Base-by-base conservation (phyloP, 2,329 filamentous ascomycete species). In the Nemania sp. region DNA sequence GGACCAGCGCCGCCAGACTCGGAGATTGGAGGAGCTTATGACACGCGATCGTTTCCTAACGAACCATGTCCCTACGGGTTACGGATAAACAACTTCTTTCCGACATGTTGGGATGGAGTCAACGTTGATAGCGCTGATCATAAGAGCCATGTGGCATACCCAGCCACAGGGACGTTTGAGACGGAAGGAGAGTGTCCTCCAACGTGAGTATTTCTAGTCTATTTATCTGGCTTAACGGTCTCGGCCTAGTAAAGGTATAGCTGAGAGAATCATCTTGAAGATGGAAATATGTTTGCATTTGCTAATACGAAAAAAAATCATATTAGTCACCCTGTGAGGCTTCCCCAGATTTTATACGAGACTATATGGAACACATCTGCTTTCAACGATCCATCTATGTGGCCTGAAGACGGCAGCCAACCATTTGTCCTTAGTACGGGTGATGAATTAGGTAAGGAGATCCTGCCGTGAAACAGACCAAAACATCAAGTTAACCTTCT, bases 1-100 rank as follows among this genome's bases (percentile, higher is more conserved):
- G 24, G 52, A 11, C 52, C 29, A 5, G 29, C 52, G 8, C 52
- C 52, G 8, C 52, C 52, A 18, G 52, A 54, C 15, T 54, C 52
- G 2, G 52, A 15, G 35, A 54, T 54, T 35, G 52, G 52, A 18
- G 52, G 52, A 54, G 52, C 27, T 35, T 24, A 38, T n/a, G 52
- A 54, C 52, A 54, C 52, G 24, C 52, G 29, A n/a, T 54, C 29
- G 29, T 38, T 54, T n/a, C 52, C 52, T n/a, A 54, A 54, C 52
- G 29, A 54, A 54, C n/a, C 29, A 35, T 54, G 52, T 38, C 52
- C 52, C 10, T 54, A 54, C 52, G 52, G 29, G 22, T 24, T 54
- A 20, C 52, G 52, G n/a, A 38, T 54, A 5, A 38, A 54, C 52
- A 54, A 54, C 29, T 54, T 54, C 52, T 54, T 54, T 24, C 52